Base-by-base conservation (phyloP, 2,329 filamentous ascomycete species). In the Microascus cirrosus region DNA sequence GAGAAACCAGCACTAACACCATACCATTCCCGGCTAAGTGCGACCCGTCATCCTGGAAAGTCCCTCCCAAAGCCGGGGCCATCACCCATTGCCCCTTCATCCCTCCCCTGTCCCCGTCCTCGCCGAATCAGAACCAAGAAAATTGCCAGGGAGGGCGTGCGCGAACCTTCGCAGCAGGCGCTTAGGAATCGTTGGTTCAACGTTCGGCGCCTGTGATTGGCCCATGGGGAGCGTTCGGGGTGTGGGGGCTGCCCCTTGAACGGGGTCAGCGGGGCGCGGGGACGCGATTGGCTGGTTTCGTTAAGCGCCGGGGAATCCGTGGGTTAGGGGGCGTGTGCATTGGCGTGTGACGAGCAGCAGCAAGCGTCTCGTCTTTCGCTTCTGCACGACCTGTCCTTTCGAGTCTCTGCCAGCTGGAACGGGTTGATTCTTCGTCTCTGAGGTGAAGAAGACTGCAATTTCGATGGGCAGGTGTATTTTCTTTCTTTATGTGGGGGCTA, bases 261-360 rank as follows among this genome's bases (percentile, higher is more conserved):
- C 39, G 39, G 39, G 13, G 39, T 6, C 13, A 18, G n/a, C 39
- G 39, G 39, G 39, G 39, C 39, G 39, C 39, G 6, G 13, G 2
- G 39, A n/a, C n/a, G 13, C 32, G 55, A 57, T 57, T 57, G 55
- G 55, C 20, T 45, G 34, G 55, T 5, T 50, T 39, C 8, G 45
- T 52, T 57, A 57, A 57, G 55, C 55, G 55, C 55, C 55, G 54
- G 28, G 36, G 54, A 35, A 24, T 25, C 34, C 22, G 54, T 24
- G 32, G 6, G 22, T 20, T 22, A 22, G 54, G 54, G 54, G 54
- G 53, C 53, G 53, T 54, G 53, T 54, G 53, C 53, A 54, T 54
- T 54, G n/a, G 53, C 32, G 28, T 55, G 54, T 55, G 54, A 55
- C 35, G 54, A 48, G 54, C 15, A 15, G 39, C 28, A 32, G 28